Percentiles rank a stretch among this genome's conserved stretches.
Conservation (phyloP, 305 asterid species). For the Fraxinus greggii region DNA sequence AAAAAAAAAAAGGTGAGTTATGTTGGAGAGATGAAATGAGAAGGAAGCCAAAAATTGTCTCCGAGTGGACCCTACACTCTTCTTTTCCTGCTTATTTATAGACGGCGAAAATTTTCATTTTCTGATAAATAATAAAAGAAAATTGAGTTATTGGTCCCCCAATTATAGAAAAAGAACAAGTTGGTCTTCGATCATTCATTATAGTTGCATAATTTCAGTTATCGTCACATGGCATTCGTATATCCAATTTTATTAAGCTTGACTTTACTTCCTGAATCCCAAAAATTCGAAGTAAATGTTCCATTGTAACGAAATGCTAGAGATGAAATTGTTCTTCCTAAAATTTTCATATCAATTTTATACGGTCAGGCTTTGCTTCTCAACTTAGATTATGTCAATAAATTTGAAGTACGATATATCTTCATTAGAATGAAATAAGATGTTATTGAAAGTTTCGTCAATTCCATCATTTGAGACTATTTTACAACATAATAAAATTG, state of each 20-base stretch:
- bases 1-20: background rate
- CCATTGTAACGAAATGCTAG: background rate
- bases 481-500: background rate
- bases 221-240: background rate
- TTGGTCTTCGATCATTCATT: background rate
- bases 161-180: background rate
- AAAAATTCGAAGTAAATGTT: background rate
- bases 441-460: background rate
- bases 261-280: background rate
- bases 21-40: slow-evolving; percentile 23
- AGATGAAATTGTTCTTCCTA: background rate
- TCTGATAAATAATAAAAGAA: background rate
- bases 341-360: background rate
- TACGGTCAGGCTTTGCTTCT: background rate
- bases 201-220: background rate
- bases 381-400: background rate
- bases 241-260: background rate
- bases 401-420: background rate
- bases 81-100: slow-evolving; percentile 23
- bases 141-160: background rate
- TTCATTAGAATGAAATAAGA: background rate
- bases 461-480: background rate
- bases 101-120: background rate
- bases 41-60: slow-evolving; percentile 45
- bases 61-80: slow-evolving; percentile 39